Percentiles rank a stretch among this genome's conserved stretches.
Evolutionary conservation across 2,329 filamentous ascomycete species (phyloP).

Genomic region (Albophoma yamanashiensis): DNA sequence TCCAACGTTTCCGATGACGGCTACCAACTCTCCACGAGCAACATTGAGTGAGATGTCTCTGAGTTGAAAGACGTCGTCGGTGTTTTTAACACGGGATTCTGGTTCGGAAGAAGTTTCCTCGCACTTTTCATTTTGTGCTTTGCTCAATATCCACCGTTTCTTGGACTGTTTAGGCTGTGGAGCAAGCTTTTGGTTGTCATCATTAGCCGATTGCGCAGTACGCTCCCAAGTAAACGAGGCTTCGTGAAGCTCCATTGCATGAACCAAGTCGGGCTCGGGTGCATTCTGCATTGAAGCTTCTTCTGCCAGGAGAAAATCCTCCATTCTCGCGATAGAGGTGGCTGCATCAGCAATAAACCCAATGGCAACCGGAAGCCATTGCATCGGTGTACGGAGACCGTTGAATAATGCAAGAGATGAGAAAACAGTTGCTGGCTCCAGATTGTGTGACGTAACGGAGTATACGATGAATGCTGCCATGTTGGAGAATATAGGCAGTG

Average conservation of each 20-base stretch:
- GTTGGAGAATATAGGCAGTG: constrained; percentile 84
- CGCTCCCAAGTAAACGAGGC: constrained; percentile 83
- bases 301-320: constrained; percentile 80
- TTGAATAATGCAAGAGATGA: constrained; percentile 94
- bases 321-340: constrained; percentile 72
- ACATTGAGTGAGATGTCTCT: constrained; percentile 56
- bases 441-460: constrained; percentile 51
- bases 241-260: constrained; percentile 59
- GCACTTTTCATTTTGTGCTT: constrained; percentile 31
- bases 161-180: constrained; percentile 33
- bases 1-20: constrained; percentile 77
- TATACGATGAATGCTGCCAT: constrained; percentile 91
- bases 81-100: constrained; percentile 45
- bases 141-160: constrained; percentile 1
- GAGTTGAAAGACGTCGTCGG: constrained; percentile 58
- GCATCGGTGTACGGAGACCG: constrained; percentile 77
- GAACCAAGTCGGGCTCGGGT: constrained; percentile 43
- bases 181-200: constrained; percentile 33
- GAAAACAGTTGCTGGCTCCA: constrained; percentile 73
- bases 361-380: constrained; percentile 77
- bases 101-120: constrained; percentile 16
- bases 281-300: constrained; percentile 68
- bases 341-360: constrained; percentile 85
- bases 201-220: neutral
- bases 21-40: constrained; percentile 66